A percentile compares a stretch with the other conserved stretches of the same genome.
Conservation (phyloP, 139 green algal species). For the Chlamydomonas asymmetrica region DNA sequence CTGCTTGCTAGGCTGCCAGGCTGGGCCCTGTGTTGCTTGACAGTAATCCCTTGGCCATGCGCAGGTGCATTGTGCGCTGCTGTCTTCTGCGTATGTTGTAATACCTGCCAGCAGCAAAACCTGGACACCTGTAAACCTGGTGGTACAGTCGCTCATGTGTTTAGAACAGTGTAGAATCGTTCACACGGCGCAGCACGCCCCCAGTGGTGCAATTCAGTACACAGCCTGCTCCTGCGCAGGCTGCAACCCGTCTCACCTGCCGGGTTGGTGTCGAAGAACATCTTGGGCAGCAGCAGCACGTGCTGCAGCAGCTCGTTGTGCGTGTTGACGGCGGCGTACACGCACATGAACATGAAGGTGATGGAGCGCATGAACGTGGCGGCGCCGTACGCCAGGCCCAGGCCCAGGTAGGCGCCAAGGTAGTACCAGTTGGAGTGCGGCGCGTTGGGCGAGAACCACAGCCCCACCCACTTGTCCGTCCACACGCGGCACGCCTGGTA, state of each 20-base stretch:
- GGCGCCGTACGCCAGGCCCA: slow-evolving; percentile 56
- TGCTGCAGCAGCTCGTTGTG: slow-evolving; percentile 70
- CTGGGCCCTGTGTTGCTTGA: too few species aligned
- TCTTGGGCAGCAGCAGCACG: slow-evolving; percentile 75
- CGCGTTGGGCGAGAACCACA: slow-evolving; percentile 70
- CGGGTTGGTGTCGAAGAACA: slow-evolving; percentile 94
- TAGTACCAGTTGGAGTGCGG: slow-evolving; percentile 52
- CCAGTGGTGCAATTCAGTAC: too few species aligned
- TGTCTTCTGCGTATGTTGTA: too few species aligned
- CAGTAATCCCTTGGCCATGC: too few species aligned
- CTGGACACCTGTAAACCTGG: too few species aligned
- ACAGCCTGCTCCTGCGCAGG: too few species aligned
- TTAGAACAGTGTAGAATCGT: too few species aligned
- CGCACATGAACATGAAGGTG: slow-evolving; percentile 45
- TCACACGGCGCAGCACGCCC: too few species aligned
- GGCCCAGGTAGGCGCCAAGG: slow-evolving; percentile 71
- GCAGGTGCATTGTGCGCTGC: too few species aligned
- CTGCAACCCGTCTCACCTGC: slow-evolving; percentile 49
- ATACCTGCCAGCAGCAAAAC: too few species aligned
- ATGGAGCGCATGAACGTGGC: slow-evolving; percentile 44
- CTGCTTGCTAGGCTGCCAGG: too few species aligned
- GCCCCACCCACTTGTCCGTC: slow-evolving; percentile 71
- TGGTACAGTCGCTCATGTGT: too few species aligned
- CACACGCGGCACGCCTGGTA: slow-evolving; percentile 50
- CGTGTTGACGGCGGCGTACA: slow-evolving; percentile 48